Evolutionary conservation across 1,284 basidiomycete genomes (phyloP), one percentile per base, ranked within the genome.

Genomic region (Bondarzewia mesenterica): DNA sequence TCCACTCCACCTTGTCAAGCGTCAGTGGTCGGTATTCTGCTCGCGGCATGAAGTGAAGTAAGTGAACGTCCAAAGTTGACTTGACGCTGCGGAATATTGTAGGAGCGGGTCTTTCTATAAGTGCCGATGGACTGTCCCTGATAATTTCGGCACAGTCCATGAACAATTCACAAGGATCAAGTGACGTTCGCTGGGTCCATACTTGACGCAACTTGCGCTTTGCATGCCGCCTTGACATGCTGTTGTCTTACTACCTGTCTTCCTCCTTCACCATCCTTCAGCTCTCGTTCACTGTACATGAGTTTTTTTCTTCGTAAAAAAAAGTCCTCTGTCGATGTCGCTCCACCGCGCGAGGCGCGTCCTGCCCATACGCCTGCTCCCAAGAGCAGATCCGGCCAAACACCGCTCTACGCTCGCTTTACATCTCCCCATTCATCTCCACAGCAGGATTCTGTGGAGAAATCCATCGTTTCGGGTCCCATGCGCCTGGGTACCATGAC

Each of bases 281-380:
- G n/a, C 41, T 44, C 42, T 40, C 15, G 46, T 40, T 51, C 40
- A 42, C 50, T 39, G 25, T 18, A 39, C 48, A 62, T 63, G 60
- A 60, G 60, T 44, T 53, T 53, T 50, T 50, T 62, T 44, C 56
- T 57, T 40, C 60, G 60, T 25, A 59, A 57, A 48, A 58, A 58
- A 38, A 21, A 41, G 15, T 41, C 40, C 39, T 4, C 44, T 21
- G 47, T 42, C 50, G 47, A 20, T 48, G 8, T 1, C 41, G 10
- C 21, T 15, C 43, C 26, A 14, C 16, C 18, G 22, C 42, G 1
- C 43, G 22, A n/a, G 43, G 10, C 27, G 15, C 42, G 42, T 15
- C 18, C 25, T 35, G 16, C 43, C 5, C 16, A 21, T n/a, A 16
- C 16, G 5, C 8, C 43, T 15, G 16, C 43, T 8, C 43, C 16